Conservation (phyloP, 148 eudicot genomes). For the Diospyros kaki region DNA sequence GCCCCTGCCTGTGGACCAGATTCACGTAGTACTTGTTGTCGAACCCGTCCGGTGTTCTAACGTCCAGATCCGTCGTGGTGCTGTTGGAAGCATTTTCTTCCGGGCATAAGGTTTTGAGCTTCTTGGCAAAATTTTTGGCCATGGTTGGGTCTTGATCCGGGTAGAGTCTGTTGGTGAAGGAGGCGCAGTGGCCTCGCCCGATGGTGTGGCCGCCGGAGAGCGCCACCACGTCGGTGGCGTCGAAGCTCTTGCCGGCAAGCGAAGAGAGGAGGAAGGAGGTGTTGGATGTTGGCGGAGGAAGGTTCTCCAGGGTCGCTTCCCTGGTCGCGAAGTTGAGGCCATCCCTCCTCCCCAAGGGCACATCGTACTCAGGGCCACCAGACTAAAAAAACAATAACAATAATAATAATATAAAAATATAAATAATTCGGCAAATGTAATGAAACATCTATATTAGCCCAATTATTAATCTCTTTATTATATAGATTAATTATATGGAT, state of each 20-base stretch:
- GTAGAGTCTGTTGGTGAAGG: slow-evolving; percentile 20
- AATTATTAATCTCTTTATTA: too few species aligned
- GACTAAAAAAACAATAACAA: too few species aligned
- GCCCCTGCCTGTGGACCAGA: slow-evolving; percentile 22
- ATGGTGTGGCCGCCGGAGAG: slow-evolving; percentile 29
- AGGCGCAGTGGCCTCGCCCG: slow-evolving; percentile 19
- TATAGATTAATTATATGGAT: too few species aligned
- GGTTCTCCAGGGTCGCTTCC: slow-evolving; percentile 18
- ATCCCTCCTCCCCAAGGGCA: slow-evolving; percentile 24
- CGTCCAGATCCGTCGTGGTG: slow-evolving; percentile 3
- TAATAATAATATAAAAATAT: too few species aligned
- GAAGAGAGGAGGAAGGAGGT: background rate
- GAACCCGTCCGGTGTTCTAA: slow-evolving; percentile 9
- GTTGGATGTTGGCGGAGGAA: slow-evolving; percentile 6
- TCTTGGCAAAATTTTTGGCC: slow-evolving; percentile 13
- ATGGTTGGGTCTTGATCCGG: slow-evolving; percentile 18
- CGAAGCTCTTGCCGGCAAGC: slow-evolving; percentile 8
- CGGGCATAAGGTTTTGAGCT: slow-evolving; percentile 15
- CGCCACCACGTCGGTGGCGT: slow-evolving; percentile 19
- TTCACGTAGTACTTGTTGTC: slow-evolving; percentile 22
- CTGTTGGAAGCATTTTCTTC: background rate
- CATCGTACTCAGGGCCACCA: too few species aligned
- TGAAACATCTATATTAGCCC: too few species aligned
- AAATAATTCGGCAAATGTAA: too few species aligned
- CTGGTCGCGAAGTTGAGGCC: slow-evolving; percentile 21